Evolutionary conservation across 805 yeast genomes (phyloP), one percentile per base, ranked within the genome.

Genomic region (Wickerhamomyces strasburgensis): DNA sequence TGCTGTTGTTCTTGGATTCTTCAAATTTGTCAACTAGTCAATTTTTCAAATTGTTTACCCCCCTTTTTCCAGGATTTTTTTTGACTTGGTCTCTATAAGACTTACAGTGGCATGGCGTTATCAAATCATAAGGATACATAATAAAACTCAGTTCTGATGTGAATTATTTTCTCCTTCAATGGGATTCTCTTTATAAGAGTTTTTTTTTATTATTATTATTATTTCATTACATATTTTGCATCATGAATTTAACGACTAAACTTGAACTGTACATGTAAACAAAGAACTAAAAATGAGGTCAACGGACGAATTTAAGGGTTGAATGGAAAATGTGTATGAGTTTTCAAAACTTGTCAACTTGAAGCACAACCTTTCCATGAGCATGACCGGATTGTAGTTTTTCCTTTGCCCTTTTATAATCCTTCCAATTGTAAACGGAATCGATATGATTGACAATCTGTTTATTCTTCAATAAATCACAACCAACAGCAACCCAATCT

Each of bases 301-400:
- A n/a, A n/a, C n/a, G n/a, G n/a, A n/a, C n/a, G n/a, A n/a, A n/a
- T n/a, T n/a, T n/a, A n/a, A 14, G 28, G 14, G 27, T 27, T 9
- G 17, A 4, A 24, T 21, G 11, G 25, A 21, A 21, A 21, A 21
- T 21, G 25, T 33, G 31, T 15, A 18, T 19, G 13, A 19, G 19
- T 34, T 18, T 21, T 48, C 47, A 68, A 42, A 68, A 68, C 21
- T 54, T 54, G 37, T 68, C 73, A n/a, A 64, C 63, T 29, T 67
- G 52, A 31, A 68, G 39, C n/a, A 86, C 72, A 33, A 86, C 63
- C 56, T 85, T 86, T 26, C 95, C 96, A 38, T 69, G 73, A 6
- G 80, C 76, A 39, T 66, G 68, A 34, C 78, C 75, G 7, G 66
- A 54, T 14, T 58, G 60, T 39, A 84, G 60, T 47, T 65, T 67